Evolutionary conservation across 345 rosid genomes (phyloP).

Genomic region (Citrus maxima): DNA sequence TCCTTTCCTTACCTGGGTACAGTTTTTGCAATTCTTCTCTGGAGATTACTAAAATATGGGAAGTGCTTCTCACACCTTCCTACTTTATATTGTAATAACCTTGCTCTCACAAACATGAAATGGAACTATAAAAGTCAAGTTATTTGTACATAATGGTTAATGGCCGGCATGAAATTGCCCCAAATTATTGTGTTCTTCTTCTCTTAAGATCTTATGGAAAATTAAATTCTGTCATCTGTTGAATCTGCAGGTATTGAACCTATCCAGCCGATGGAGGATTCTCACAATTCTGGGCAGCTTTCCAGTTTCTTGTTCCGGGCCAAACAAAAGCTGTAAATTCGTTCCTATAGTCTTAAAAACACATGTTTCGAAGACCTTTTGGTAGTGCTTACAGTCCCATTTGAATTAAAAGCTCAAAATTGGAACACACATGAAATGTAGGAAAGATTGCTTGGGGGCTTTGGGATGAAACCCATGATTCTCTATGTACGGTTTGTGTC

Average conservation of each 20-base stretch:
- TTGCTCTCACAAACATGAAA: neutral
- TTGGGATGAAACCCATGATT: neutral
- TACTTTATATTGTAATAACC: neutral
- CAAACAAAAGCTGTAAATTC: conserved; percentile 14
- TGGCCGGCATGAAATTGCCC: neutral
- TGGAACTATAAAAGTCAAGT: neutral
- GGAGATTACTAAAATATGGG: neutral
- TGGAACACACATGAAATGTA: neutral
- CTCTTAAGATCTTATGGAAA: neutral
- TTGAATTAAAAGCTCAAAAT: conserved; percentile 9
- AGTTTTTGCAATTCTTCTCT: neutral
- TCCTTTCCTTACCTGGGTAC: neutral
- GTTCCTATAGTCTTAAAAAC: neutral
- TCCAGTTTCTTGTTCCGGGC: conserved; percentile 8
- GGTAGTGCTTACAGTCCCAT: conserved; percentile 3
- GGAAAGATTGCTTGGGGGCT: too few species aligned
- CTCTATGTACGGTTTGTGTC: neutral
- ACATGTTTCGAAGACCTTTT: conserved; percentile 3
- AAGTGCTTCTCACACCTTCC: neutral
- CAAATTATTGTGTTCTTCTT: neutral
- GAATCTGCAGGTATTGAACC: conserved; percentile 19
- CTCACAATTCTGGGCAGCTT: neutral
- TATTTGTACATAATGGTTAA: neutral
- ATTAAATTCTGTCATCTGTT: neutral
- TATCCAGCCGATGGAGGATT: neutral